Evolutionary conservation across 331 rosid genomes (phyloP).

Genomic region (Malus hybrid): DNA sequence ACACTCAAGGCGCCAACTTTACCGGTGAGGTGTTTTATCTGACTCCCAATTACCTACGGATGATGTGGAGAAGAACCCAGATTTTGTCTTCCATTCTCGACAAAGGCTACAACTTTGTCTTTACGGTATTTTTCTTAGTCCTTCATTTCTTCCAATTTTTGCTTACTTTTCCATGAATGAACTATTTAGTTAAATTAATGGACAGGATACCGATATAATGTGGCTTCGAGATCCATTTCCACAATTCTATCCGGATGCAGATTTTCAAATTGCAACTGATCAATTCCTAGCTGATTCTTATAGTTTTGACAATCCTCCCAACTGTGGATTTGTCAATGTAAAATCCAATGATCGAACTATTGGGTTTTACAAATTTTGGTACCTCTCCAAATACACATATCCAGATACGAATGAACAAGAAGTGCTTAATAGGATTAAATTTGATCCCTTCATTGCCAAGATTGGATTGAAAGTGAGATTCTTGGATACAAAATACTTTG

Average conservation of each 20-base stretch:
- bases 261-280: conserved; percentile 85
- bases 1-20: conserved; percentile 40
- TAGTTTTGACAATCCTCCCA: conserved; percentile 36
- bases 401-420: conserved; percentile 62
- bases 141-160: neutral
- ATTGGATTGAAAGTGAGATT: conserved; percentile 49
- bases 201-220: conserved; percentile 77
- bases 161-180: neutral
- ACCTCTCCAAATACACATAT: conserved; percentile 24
- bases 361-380: conserved; percentile 67
- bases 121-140: conserved; percentile 38
- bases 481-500: conserved; percentile 48
- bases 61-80: conserved; percentile 82
- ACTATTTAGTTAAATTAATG: neutral
- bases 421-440: conserved; percentile 61
- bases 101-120: conserved; percentile 66
- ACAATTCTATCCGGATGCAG: conserved; percentile 40
- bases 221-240: conserved; percentile 80
- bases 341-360: conserved; percentile 45
- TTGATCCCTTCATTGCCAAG: conserved; percentile 15
- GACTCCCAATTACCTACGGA: conserved; percentile 51
- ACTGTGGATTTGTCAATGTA: conserved; percentile 71
- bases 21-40: conserved; percentile 55
- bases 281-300: conserved; percentile 29
- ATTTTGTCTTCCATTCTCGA: conserved; percentile 53